phyloP scores from a whole-genome alignment of 768 basidiomycete genomes.

The Suillus brevipes region DNA sequence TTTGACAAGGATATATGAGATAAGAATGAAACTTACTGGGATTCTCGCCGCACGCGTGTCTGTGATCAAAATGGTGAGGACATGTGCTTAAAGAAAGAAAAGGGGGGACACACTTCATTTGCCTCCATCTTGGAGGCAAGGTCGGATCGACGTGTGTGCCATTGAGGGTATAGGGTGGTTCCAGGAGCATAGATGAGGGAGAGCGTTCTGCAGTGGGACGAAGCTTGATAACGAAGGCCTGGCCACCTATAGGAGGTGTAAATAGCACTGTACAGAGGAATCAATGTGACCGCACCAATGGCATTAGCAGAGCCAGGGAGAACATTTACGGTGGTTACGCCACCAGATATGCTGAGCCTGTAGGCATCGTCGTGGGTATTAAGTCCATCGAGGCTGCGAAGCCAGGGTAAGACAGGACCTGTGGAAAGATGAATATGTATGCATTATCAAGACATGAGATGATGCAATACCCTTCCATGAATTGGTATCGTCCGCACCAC shows the following conservation, averaged over 20 bases:
- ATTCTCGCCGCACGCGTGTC: constrained; percentile 67
- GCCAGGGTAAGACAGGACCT: constrained; percentile 70
- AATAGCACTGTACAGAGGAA: constrained; percentile 10
- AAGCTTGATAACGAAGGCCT: constrained; percentile 85
- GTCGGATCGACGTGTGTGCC: constrained; percentile 40
- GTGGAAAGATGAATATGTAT: constrained; percentile 1
- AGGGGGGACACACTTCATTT: constrained; percentile 63
- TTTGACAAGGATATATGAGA: neutral
- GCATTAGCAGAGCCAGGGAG: constrained; percentile 77
- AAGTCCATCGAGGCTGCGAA: constrained; percentile 81
- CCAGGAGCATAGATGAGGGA: constrained; percentile 78
- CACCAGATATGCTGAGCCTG: constrained; percentile 76
- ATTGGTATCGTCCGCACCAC: constrained; percentile 57
- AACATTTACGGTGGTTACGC: constrained; percentile 83
- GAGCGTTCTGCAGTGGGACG: constrained; percentile 76
- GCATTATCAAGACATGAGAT: neutral
- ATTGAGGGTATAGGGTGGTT: constrained; percentile 71
- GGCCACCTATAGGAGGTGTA: constrained; percentile 58
- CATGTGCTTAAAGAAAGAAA: constrained; percentile 7
- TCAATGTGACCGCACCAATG: constrained; percentile 52
- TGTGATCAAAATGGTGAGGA: constrained; percentile 22
- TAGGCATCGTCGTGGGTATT: constrained; percentile 84
- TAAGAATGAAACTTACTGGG: constrained; percentile 33
- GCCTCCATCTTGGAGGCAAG: constrained; percentile 64
- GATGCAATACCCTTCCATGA: constrained; percentile 48